Percentiles rank a stretch among this genome's conserved stretches.
These are phyloP conservation scores for Salix purpurea DNA, from an alignment of 345 rosid genomes.

Conservation along the genomic window DNA sequence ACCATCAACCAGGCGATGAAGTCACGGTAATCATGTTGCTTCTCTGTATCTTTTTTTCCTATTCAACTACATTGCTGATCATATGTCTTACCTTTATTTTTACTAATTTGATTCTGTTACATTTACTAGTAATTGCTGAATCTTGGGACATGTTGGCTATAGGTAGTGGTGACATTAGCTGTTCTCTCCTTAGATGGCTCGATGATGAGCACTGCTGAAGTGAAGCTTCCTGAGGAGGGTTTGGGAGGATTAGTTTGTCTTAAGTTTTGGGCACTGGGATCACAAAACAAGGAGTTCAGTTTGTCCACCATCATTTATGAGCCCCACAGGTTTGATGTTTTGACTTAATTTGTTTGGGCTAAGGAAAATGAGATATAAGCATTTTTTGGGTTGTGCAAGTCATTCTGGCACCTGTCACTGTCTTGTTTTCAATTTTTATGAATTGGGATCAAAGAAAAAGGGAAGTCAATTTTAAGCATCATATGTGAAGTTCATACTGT, in stretches of 20 bases:
- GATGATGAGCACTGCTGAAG: constrained; percentile 75
- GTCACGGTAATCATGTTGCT: constrained; percentile 54
- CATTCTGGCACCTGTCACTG: not conserved
- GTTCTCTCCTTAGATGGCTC: constrained; percentile 80
- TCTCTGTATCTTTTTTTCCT: not conserved
- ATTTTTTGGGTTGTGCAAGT: not conserved
- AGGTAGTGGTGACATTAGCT: constrained; percentile 77
- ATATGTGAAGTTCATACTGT: not conserved
- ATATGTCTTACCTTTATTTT: not conserved
- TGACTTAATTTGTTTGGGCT: not conserved
- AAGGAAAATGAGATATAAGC: not conserved
- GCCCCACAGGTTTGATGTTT: constrained; percentile 68
- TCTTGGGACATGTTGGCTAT: constrained; percentile 17
- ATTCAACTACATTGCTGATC: not conserved
- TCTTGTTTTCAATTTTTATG: not conserved
- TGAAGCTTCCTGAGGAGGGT: constrained; percentile 83
- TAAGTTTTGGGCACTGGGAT: constrained; percentile 67
- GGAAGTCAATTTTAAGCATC: not conserved
- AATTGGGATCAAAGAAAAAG: not conserved
- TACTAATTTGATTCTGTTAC: not conserved
- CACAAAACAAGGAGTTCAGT: constrained; percentile 56
- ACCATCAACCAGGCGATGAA: constrained; percentile 91
- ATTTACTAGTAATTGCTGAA: not conserved
- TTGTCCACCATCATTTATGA: constrained; percentile 83
- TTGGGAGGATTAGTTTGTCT: constrained; percentile 82